phyloP scores from a whole-genome alignment of 805 yeast species.

The Ogataea trehaloabstinens region DNA sequence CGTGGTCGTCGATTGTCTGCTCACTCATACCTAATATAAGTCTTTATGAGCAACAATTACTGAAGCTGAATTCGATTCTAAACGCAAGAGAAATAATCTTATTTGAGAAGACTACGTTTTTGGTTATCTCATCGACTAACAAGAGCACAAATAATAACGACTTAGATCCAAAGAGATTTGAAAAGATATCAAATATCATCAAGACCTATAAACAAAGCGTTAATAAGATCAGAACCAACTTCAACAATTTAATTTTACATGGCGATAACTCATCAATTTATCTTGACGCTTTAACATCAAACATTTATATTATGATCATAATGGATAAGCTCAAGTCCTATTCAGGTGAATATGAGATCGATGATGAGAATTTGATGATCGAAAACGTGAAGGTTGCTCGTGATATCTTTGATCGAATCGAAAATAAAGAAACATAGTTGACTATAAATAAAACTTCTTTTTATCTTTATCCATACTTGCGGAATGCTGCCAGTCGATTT shows the following conservation, averaged over 20 bases:
- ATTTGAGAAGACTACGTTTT: slow-evolving; percentile 90
- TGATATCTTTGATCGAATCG: slow-evolving; percentile 31
- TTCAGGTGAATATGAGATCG: slow-evolving; percentile 19
- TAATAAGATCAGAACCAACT: slow-evolving; percentile 80
- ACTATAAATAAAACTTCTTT: slow-evolving; percentile 79
- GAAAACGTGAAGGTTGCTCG: slow-evolving; percentile 36
- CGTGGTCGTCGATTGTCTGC: slow-evolving; percentile 96
- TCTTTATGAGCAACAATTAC: slow-evolving; percentile 69
- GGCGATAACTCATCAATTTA: slow-evolving; percentile 41
- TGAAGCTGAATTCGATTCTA: slow-evolving; percentile 67
- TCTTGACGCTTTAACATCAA: slow-evolving; percentile 33
- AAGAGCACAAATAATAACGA: slow-evolving; percentile 14
- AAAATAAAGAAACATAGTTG: slow-evolving; percentile 14
- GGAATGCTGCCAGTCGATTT: slow-evolving; percentile 93
- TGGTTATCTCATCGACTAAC: slow-evolving; percentile 68
- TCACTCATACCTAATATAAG: slow-evolving; percentile 91
- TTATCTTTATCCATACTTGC: slow-evolving; percentile 97
- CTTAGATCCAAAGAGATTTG: slow-evolving; percentile 92
- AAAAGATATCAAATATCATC: slow-evolving; percentile 89
- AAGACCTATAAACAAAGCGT: slow-evolving; percentile 93
- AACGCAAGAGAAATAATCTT: slow-evolving; percentile 88
- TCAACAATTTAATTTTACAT: slow-evolving; percentile 69
- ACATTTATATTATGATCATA: slow-evolving; percentile 38
- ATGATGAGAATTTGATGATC: slow-evolving; percentile 33
- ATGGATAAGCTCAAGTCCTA: slow-evolving; percentile 29